These are phyloP conservation scores for Fusarium sp. DNA, from an alignment of 2,329 filamentous ascomycete genomes.

Conservation along the genomic window DNA sequence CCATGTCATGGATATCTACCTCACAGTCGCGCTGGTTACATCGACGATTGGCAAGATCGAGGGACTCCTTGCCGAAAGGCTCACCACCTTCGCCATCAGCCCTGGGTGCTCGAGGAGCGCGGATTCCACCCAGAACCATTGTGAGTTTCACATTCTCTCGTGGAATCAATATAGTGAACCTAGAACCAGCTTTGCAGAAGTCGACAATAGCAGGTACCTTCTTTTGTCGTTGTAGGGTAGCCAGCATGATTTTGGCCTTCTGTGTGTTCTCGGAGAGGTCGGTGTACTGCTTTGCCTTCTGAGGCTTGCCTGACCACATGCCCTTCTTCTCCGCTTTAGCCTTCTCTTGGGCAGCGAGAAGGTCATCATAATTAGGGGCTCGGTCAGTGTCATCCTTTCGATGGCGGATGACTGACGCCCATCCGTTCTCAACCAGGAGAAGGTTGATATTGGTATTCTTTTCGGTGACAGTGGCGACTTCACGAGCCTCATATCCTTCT, in stretches of 20 bases:
- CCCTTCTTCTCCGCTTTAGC: constrained; percentile 91
- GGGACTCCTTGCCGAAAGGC: constrained; percentile 92
- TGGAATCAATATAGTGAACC: constrained; percentile 91
- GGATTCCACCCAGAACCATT: constrained; percentile 91
- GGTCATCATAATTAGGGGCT: constrained; percentile 91
- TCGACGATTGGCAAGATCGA: constrained; percentile 87
- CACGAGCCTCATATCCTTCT: constrained; percentile 91
- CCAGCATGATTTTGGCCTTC: constrained; percentile 93
- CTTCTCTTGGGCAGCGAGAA: constrained; percentile 79
- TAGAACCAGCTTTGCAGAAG: constrained; percentile 95
- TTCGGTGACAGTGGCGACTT: constrained; percentile 86
- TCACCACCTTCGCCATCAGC: constrained; percentile 79
- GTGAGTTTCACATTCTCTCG: constrained; percentile 95
- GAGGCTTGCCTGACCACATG: constrained; percentile 91
- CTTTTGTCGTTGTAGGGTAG: constrained; percentile 87
- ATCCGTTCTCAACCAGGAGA: constrained; percentile 87
- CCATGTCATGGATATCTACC: constrained; percentile 91
- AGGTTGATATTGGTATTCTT: constrained; percentile 89
- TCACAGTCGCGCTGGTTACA: constrained; percentile 96
- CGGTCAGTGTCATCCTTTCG: constrained; percentile 93
- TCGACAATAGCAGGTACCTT: constrained; percentile 93
- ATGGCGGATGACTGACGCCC: constrained; percentile 93
- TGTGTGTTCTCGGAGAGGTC: constrained; percentile 93
- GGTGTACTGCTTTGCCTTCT: constrained; percentile 81
- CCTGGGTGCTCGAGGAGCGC: constrained; percentile 85